Evolutionary conservation across 139 green algal genomes (phyloP), one percentile per base, ranked within the genome.

Genomic region (Chlorella sorokiniana): DNA sequence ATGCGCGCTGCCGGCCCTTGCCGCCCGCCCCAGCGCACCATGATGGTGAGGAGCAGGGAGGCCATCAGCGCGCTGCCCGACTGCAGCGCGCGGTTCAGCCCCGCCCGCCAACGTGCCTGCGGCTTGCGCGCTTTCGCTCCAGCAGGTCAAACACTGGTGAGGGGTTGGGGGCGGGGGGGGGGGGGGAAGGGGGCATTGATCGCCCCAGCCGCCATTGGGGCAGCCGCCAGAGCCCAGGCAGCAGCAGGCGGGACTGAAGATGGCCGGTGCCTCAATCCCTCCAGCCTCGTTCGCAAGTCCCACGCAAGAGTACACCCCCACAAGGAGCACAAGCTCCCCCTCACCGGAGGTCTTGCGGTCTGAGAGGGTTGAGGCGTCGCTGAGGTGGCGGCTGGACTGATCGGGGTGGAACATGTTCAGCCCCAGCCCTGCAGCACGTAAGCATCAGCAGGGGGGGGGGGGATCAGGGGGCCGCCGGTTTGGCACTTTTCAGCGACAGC

Each of bases 131-230:
- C 73, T 45, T 69, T 22, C 73, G 73, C 7, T 79, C 73, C 52
- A 79, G 25, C 54, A 79, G 54, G 38, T 79, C 73, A 22, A 79
- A 79, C 51, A 79, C 73, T 79, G 73, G 6, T 33, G 48, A 16
- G 48, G 16, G 48, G 48, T 16, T 25, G 48, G 48, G 48, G 48
- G 1, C 38, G 11, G 35, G 16, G 37, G 38, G 67, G 35, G 1
- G 9, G 29, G 29, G 29, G 9, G 6, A 25, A 40, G 44, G 69
- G 29, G 9, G 40, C 67, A 56, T 37, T 5, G 22, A 25, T 29
- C 35, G 10, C 37, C 6, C 1, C 38, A 73, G 38, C 64, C 16
- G 37, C 10, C 29, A 16, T 7, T 68, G 27, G 5, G 5, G 38
- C 8, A 6, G 5, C 5, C 65, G 2, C 4, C 65, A 72, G 1